Conservation (phyloP, 768 basidiomycete genomes). For the Boletus pseudopeckii region DNA sequence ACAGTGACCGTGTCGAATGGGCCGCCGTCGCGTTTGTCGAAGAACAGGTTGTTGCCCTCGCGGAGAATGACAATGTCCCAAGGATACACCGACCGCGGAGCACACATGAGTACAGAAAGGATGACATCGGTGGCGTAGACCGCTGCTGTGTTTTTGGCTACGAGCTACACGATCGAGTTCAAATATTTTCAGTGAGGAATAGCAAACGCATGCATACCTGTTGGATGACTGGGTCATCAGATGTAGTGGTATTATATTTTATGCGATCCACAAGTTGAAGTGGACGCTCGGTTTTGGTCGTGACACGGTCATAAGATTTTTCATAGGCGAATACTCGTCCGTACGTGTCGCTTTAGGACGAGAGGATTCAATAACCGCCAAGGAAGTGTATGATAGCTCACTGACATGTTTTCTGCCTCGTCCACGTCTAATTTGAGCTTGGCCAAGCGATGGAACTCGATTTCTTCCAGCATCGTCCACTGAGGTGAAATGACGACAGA, state of each 20-base stretch:
- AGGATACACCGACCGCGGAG: constrained; percentile 91
- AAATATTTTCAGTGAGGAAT: neutral
- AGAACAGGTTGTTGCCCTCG: constrained; percentile 89
- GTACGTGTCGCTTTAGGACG: constrained; percentile 62
- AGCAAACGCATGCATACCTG: constrained; percentile 47
- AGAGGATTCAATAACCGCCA: constrained; percentile 5
- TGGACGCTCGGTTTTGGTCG: constrained; percentile 87
- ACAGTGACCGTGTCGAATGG: constrained; percentile 97
- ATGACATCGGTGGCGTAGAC: constrained; percentile 96
- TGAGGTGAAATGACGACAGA: constrained; percentile 89
- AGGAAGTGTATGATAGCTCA: neutral
- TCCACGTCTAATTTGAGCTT: constrained; percentile 95
- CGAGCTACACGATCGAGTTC: constrained; percentile 51
- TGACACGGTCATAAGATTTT: constrained; percentile 92
- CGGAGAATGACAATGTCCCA: constrained; percentile 98
- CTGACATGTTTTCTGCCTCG: constrained; percentile 86
- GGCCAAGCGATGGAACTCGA: constrained; percentile 88
- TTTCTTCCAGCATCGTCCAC: constrained; percentile 96
- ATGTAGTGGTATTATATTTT: constrained; percentile 96
- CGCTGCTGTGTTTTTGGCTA: constrained; percentile 72
- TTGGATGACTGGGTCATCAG: constrained; percentile 96
- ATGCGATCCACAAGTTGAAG: constrained; percentile 92
- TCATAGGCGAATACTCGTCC: constrained; percentile 92
- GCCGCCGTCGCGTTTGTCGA: constrained; percentile 97
- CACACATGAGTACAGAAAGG: constrained; percentile 93